Conservation (phyloP, 2,329 filamentous ascomycete species). For the Escovopsis sp. region DNA sequence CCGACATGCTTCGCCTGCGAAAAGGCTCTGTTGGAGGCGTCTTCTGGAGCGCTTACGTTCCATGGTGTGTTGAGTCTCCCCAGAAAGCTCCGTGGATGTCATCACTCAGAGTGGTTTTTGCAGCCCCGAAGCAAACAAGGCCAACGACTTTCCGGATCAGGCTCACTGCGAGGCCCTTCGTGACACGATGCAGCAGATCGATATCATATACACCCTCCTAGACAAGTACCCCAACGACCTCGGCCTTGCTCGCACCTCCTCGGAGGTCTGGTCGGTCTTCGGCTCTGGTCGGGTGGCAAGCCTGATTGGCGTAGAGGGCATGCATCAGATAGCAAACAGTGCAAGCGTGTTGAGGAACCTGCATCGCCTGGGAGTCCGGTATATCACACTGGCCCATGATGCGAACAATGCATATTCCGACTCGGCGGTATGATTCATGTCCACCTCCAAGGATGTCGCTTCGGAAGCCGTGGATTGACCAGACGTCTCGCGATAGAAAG, state of each 20-base stretch:
- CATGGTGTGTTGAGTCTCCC: conserved; percentile 40
- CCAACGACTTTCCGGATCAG: background rate
- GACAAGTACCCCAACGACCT: conserved; percentile 50
- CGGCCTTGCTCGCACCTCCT: conserved; percentile 42
- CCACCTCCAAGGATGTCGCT: background rate
- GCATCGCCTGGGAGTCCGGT: conserved; percentile 61
- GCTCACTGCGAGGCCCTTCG: conserved; percentile 20
- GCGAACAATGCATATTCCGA: conserved; percentile 6
- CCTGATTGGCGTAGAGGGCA: conserved; percentile 61
- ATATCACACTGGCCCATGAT: conserved; percentile 73
- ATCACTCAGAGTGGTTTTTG: background rate
- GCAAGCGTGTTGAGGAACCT: conserved; percentile 56
- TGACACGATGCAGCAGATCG: conserved; percentile 53
- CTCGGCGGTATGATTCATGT: conserved; percentile 1
- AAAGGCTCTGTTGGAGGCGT: conserved; percentile 57
- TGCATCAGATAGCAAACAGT: conserved; percentile 79
- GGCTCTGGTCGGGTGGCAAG: conserved; percentile 48
- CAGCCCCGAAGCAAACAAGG: background rate
- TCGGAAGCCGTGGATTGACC: no score
- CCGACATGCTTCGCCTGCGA: conserved; percentile 55
- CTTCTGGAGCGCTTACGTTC: conserved; percentile 72
- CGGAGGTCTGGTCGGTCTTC: conserved; percentile 44
- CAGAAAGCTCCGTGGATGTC: background rate
- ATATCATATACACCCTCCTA: conserved; percentile 47
- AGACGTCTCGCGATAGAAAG: background rate